phyloP scores from a whole-genome alignment of 495 filamentous ascomycete species.

The Xylaria castorea region DNA sequence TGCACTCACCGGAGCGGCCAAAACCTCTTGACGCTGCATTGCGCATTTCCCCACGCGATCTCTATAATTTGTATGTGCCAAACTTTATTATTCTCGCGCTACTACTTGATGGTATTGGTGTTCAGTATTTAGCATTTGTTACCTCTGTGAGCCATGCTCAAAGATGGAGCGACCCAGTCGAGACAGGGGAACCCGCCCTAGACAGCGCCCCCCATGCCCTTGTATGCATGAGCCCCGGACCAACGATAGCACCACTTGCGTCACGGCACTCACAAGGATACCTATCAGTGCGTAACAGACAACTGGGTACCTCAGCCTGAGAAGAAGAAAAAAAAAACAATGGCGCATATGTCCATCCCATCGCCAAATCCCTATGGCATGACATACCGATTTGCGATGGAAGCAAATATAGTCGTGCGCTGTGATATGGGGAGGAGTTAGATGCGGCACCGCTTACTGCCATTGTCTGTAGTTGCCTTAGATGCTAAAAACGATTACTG shows the following conservation, averaged over 20 bases:
- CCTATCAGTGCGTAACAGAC: constrained; percentile 7
- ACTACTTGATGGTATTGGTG: not conserved
- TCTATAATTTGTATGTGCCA: not conserved
- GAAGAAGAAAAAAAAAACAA: not conserved
- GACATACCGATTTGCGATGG: constrained; percentile 2
- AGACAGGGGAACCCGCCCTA: constrained; percentile 28
- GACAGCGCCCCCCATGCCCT: constrained; percentile 24
- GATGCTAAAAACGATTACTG: constrained; percentile 12
- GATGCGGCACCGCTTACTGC: not conserved
- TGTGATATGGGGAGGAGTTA: not conserved
- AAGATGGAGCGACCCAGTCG: constrained; percentile 22
- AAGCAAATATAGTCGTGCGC: constrained; percentile 4
- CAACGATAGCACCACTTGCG: constrained; percentile 27
- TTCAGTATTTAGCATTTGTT: not conserved
- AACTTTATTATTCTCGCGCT: not conserved
- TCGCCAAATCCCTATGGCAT: not conserved
- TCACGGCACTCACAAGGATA: constrained; percentile 14
- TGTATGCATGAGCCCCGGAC: constrained; percentile 27
- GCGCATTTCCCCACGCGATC: not conserved
- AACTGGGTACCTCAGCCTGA: constrained; percentile 7
- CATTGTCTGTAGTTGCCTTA: not conserved
- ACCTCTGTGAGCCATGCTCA: not conserved
- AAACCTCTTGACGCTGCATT: not conserved
- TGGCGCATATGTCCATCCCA: not conserved
- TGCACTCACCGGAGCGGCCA: not conserved